Base-by-base conservation (phyloP, 2,329 filamentous ascomycete genomes). In the Colletotrichum caudatum region DNA sequence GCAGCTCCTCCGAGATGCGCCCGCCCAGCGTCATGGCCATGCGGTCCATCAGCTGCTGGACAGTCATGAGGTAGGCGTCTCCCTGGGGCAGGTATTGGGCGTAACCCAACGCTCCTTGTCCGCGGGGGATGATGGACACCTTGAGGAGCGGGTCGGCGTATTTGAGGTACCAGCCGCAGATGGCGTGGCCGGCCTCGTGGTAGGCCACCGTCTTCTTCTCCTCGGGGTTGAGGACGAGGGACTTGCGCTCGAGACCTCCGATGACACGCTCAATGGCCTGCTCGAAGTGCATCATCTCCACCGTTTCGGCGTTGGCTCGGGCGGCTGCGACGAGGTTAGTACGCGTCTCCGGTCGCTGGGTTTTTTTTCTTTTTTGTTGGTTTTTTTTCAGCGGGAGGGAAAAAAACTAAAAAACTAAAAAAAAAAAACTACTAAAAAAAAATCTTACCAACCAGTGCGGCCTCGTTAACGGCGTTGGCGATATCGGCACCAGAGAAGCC, bases 11-110 rank as follows among this genome's bases (percentile, higher is more conserved):
- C 26, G 93, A 96, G 33, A 99, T 93, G 75, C 96, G 94, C 1
- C 96, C 96, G 76, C 95, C 96, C 66, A 99, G 91, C 2, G 95
- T 98, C 96, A 99, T 99, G 74, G 96, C 96, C 96, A 99, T 99
- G 76, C 96, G 94, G 81, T 99, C 96, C 94, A 98, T 97, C 53
- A 99, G 87, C 83, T 99, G 96, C 80, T 95, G 92, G 74, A 94
- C 92, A 78, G 92, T 97, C 95, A 99, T 96, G 74, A 99, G 89
- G 81, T 98, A 98, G 11, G 94, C 94, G 79, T 99, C 96, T 68
- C 91, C 91, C 29, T 92, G 88, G 0, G 96, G 96, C n/a, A 99
- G 88, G 81, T 98, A 98, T 82, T 99, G 96, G 1, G 96, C 96
- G 80, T 99, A 99, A 11, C 96, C 96, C 20, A 99, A 87, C 35